These are phyloP conservation scores for Allomyces macrogynus DNA, from an alignment of 192 early-diverging fungal species.

Conservation along the genomic window DNA sequence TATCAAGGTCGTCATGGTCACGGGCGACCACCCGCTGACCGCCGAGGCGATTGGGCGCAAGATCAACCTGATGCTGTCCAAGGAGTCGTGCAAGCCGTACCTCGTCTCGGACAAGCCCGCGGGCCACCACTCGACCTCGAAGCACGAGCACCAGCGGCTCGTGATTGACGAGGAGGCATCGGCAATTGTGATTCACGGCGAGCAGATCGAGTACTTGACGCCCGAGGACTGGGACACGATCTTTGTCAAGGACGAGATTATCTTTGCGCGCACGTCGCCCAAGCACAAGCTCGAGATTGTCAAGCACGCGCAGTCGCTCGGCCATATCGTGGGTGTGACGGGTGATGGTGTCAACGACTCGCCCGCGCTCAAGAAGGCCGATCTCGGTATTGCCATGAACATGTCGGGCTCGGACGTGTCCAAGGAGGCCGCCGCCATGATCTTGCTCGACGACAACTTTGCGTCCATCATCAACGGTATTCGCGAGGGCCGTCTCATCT, in stretches of 20 bases:
- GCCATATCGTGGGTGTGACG: conserved; percentile 52
- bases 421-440: conserved; percentile 93
- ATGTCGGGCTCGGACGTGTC: conserved; percentile 51
- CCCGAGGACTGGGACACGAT: conserved; percentile 80
- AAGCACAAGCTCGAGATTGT: conserved; percentile 55
- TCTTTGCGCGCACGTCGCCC: conserved; percentile 48
- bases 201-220: conserved; percentile 55
- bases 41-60: conserved; percentile 87
- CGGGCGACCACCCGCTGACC: conserved; percentile 86
- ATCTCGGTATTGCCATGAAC: conserved; percentile 43
- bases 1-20: conserved; percentile 93
- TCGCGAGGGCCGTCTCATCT: conserved; percentile 86
- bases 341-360: conserved; percentile 68
- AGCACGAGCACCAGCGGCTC: too few relatives aligned
- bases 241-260: conserved; percentile 84
- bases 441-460: conserved; percentile 96
- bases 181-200: conserved; percentile 85
- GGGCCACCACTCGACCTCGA: too few relatives aligned
- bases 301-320: conserved; percentile 40
- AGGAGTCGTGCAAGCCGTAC: too few relatives aligned
- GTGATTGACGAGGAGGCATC: conserved; percentile 42
- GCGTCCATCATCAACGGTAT: conserved; percentile 80
- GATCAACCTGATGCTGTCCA: conserved; percentile 74
- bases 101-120: too few relatives aligned
- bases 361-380: conserved; percentile 52